phyloP scores from a whole-genome alignment of 164 flowering plant genomes.

The Tinospora cordifolia region DNA sequence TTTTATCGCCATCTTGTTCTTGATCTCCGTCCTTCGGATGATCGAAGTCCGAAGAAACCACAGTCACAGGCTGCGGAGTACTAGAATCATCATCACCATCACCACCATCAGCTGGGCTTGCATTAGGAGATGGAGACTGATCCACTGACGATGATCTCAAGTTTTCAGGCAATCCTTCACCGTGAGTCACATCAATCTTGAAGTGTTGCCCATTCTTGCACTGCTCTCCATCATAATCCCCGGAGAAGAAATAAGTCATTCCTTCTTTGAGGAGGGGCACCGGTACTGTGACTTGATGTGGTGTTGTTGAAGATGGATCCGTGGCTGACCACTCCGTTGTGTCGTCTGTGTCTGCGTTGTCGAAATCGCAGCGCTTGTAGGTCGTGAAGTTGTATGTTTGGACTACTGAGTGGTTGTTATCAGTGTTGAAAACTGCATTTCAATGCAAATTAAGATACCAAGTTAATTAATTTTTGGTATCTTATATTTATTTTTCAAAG shows the following conservation, averaged over 20 bases:
- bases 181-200: conserved; percentile 65
- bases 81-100: conserved; percentile 44
- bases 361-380: conserved; percentile 59
- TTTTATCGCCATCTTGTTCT: conserved; percentile 16
- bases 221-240: conserved; percentile 85
- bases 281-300: conserved; percentile 31
- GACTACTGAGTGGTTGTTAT: conserved; percentile 74
- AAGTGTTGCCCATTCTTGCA: conserved; percentile 73
- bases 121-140: conserved; percentile 22
- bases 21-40: conserved; percentile 34
- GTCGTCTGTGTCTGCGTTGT: conserved; percentile 45
- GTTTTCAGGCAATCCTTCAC: conserved; percentile 63
- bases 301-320: conserved; percentile 47
- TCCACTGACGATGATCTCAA: conserved; percentile 22
- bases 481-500: no score
- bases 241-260: conserved; percentile 64
- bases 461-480: no score
- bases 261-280: conserved; percentile 74
- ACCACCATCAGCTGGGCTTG: conserved; percentile 18
- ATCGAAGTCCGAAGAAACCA: conserved; percentile 53
- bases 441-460: no score
- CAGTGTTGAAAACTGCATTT: conserved; percentile 82
- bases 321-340: conserved; percentile 49
- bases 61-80: conserved; percentile 68
- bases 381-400: conserved; percentile 74